Base-by-base conservation (phyloP, 208 protist genomes). In the Acanthamoeba sp. region DNA sequence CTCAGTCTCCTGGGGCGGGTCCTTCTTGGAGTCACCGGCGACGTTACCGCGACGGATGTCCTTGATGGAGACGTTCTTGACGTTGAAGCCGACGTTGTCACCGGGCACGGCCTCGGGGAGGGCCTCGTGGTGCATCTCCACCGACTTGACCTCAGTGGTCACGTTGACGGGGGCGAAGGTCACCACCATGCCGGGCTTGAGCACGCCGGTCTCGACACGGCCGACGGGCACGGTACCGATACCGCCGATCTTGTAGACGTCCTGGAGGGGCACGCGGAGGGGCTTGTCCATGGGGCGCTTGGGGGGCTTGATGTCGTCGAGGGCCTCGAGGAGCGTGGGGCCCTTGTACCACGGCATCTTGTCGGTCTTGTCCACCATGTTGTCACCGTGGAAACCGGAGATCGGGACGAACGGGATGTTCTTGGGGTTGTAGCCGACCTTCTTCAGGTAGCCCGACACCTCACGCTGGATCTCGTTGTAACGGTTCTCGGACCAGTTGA, bases 191-290 rank as follows among this genome's bases (percentile, higher is more conserved):
- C 95, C 96, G 82, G 97, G 97, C 66, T 94, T 95, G 84, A 98
- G 66, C 32, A 97, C 64, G 94, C 98, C 97, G n/a, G 96, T 98
- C 94, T 98, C 98, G 66, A 99, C 98, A 96, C 98, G 96, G 95
- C 96, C 99, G 96, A 97, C 99, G 94, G 95, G 99, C 94, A 98
- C 99, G 98, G 98, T 99, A 97, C 98, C 99, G 97, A 99, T 97
- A 96, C 98, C 98, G 38, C 95, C 96, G 94, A 99, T 99, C 98
- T 99, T 99, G 98, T 99, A 99, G 94, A 99, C 98, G 96, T 99
- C 99, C 97, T 99, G 98, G 32, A 99, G 93, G 76, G 98, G 98
- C 62, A 99, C 92, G 91, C 99, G 97, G 36, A 99, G 97, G 69
- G 99, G 98, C 96, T 99, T 99, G 94, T 99, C 99, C 36, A 94